Base-by-base conservation (phyloP, 345 rosid species). In the Erucastrum elatum region DNA sequence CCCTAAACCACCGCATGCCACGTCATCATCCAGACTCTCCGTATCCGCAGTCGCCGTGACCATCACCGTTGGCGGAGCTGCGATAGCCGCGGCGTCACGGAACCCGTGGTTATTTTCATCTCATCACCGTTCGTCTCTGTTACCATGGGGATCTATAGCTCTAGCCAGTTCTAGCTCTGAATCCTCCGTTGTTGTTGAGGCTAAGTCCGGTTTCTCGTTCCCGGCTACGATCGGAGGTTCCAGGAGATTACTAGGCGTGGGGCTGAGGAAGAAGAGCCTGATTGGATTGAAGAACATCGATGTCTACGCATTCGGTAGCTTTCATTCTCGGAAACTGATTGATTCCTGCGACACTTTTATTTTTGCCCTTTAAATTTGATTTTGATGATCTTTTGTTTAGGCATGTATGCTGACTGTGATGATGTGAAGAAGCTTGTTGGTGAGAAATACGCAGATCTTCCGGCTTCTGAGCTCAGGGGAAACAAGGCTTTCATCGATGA, bases 251-350 rank as follows among this genome's bases (percentile, higher is more conserved):
- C 86, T 94, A 70, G 96, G 98, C 5, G 82, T 87, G 31, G 98
- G 97, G 56, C 73, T 89, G 84, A 84, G 97, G 88, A 90, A 76
- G 78, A 94, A 90, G 87, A 81, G 86, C 58, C 10, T 94, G 11
- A 56, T 91, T 55, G 97, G 97, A 9, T 79, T 94, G 85, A 91
- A 91, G 91, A 89, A 87, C 89, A 89, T 91, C 74, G 91, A 94
- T 76, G 88, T 88, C 78, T 94, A 89, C 72, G 93, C 97, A 41
- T 91, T 88, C 70, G 97, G 95, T 93, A 1, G 0, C 8, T 35
- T 1, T 35, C 41, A 35, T 35, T 35, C 8, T 34, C 37, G 33
- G n/a, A n/a, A 29, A 29, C 3, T 29, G 4, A 29, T 29, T 29
- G 31, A 29, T 29, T 29, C 31, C 31, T 21, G 21, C n/a, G n/a